Conservation (phyloP, 2,329 filamentous ascomycete genomes). For the Cadophora malorum region DNA sequence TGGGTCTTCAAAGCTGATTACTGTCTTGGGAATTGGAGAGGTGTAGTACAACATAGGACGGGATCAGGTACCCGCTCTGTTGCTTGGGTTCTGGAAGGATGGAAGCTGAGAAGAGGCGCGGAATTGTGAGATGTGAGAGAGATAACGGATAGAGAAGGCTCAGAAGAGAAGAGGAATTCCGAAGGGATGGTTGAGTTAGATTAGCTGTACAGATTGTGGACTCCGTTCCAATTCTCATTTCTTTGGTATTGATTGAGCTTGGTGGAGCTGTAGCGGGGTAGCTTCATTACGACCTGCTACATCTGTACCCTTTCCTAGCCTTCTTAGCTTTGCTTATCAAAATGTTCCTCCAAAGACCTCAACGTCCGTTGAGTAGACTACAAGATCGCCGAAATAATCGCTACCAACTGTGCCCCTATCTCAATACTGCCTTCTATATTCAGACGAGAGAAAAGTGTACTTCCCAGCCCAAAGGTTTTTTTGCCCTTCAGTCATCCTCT, state of each 20-base stretch:
- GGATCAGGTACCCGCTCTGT: not conserved
- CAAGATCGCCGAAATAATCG: not conserved
- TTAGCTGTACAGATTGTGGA: not conserved
- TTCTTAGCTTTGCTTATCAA: not conserved
- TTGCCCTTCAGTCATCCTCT: not conserved
- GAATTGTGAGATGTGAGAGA: not conserved
- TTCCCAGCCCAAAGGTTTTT: not conserved
- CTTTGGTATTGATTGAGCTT: slow-evolving; percentile 13
- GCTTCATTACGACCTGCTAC: slow-evolving; percentile 5
- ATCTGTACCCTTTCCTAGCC: not conserved
- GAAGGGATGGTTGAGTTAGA: slow-evolving; percentile 13
- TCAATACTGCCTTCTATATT: not conserved
- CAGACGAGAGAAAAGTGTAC: slow-evolving; percentile 2
- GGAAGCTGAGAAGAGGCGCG: not conserved
- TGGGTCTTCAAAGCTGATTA: not conserved
- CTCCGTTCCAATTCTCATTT: not conserved
- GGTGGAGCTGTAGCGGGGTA: slow-evolving; percentile 9
- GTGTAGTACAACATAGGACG: not conserved
- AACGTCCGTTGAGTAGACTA: not conserved
- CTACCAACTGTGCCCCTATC: not conserved
- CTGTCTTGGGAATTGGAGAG: not conserved
- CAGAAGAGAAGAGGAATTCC: not conserved
- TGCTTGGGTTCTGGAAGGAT: slow-evolving; percentile 8
- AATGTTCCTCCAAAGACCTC: not conserved
- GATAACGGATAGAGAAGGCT: not conserved